Evolutionary conservation across 306 rosid genomes (phyloP).

Genomic region (Malus sieversii): DNA sequence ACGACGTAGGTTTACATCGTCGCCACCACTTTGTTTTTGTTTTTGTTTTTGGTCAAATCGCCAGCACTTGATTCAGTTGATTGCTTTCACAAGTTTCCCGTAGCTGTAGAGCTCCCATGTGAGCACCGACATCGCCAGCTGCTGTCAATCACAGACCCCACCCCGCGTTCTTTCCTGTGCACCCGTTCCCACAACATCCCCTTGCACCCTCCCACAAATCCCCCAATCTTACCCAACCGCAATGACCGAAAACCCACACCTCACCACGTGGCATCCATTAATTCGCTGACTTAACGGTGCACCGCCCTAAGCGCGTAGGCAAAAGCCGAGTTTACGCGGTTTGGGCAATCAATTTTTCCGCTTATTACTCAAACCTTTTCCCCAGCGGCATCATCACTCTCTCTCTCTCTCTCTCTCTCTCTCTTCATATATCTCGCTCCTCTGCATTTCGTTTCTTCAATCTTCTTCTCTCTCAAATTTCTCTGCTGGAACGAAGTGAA

Average conservation of each 20-base stretch:
- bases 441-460: background rate
- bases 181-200: background rate
- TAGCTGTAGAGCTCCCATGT: conserved; percentile 9
- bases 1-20: too few relatives aligned
- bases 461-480: background rate
- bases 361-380: background rate
- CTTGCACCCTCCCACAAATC: background rate
- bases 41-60: too few relatives aligned
- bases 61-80: background rate
- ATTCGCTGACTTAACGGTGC: rapidly evolving
- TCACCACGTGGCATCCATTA: background rate
- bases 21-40: too few relatives aligned
- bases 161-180: background rate
- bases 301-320: background rate
- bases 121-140: conserved; percentile 28
- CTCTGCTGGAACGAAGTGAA: background rate
- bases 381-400: background rate
- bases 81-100: background rate
- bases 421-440: background rate
- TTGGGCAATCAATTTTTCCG: background rate
- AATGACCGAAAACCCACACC: background rate
- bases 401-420: background rate
- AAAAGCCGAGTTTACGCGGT: background rate
- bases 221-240: background rate
- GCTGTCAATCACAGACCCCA: background rate